Percentiles rank a stretch among this genome's conserved stretches.
These are phyloP conservation scores for Cercospora zeina DNA, from an alignment of 2,329 filamentous ascomycete genomes.

Conservation along the genomic window DNA sequence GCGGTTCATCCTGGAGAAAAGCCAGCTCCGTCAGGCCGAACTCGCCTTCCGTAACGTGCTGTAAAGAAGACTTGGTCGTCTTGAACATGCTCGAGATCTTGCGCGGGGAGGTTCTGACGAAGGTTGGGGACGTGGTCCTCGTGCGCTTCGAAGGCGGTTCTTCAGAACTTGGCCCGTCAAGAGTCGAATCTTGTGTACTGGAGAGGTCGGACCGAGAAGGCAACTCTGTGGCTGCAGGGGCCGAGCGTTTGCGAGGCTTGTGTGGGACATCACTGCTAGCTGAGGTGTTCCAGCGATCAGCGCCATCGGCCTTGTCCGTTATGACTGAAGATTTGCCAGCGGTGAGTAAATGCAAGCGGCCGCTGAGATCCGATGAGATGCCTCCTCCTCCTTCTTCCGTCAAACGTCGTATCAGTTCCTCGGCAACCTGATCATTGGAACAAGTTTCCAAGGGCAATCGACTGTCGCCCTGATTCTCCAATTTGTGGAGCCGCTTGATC, in stretches of 20 bases:
- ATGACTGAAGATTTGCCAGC: not conserved
- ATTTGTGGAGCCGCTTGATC: not conserved
- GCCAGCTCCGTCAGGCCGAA: not conserved
- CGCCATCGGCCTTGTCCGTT: not conserved
- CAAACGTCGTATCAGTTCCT: constrained; percentile 10
- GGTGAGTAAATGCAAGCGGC: not conserved
- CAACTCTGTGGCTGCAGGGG: not conserved
- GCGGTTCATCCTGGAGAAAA: constrained; percentile 66
- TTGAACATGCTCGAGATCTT: constrained; percentile 9
- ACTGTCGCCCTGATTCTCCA: not conserved
- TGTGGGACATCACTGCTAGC: not conserved
- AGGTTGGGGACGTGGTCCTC: not conserved
- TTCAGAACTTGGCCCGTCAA: too few species aligned
- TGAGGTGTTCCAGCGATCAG: not conserved
- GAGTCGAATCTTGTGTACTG: not conserved
- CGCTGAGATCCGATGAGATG: not conserved
- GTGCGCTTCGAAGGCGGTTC: constrained; percentile 1
- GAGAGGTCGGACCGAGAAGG: not conserved
- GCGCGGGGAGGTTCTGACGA: not conserved
- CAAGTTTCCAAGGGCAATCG: not conserved
- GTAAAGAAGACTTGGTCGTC: not conserved
- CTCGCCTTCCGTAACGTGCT: not conserved
- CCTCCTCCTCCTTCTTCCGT: not conserved
- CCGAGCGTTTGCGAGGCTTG: not conserved
- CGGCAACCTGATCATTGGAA: constrained; percentile 1